phyloP scores from a whole-genome alignment of 345 rosid genomes.

The Pugionium cornutum region DNA sequence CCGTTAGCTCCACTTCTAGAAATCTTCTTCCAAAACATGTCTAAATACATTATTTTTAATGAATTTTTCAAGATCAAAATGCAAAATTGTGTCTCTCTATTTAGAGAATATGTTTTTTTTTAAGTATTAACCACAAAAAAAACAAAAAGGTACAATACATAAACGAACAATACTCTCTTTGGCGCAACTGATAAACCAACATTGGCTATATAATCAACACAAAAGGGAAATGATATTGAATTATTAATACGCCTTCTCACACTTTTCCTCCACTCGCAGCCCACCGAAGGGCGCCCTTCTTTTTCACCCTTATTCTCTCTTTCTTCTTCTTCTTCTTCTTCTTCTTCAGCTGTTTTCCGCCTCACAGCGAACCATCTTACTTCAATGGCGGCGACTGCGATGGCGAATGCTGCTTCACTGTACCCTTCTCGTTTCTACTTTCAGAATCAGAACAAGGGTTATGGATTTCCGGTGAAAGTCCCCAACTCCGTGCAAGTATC shows the following conservation, averaged over 20 bases:
- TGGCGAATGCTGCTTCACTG: constrained; percentile 24
- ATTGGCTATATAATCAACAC: too few relatives aligned
- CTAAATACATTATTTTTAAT: too few relatives aligned
- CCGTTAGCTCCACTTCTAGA: too few relatives aligned
- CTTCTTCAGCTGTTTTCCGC: constrained; percentile 32
- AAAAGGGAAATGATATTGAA: not conserved
- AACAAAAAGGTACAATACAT: too few relatives aligned
- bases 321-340: constrained; percentile 10
- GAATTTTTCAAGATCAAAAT: too few relatives aligned
- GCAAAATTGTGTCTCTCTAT: too few relatives aligned
- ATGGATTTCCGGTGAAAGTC: constrained; percentile 24
- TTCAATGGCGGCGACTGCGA: constrained; percentile 38
- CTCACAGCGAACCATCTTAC: constrained; percentile 30
- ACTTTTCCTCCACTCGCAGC: constrained; percentile 23
- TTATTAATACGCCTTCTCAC: not conserved
- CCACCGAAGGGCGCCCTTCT: constrained; percentile 16
- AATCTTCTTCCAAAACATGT: too few relatives aligned
- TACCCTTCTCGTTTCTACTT: constrained; percentile 18
- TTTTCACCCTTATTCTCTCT: not conserved
- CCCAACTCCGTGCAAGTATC: constrained; percentile 31
- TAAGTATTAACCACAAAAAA: too few relatives aligned
- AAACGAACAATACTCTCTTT: too few relatives aligned
- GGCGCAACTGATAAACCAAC: too few relatives aligned
- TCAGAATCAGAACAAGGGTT: constrained; percentile 11
- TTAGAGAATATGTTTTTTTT: too few relatives aligned